Conservation (phyloP, 345 rosid genomes). For the Excoecaria agallocha region DNA sequence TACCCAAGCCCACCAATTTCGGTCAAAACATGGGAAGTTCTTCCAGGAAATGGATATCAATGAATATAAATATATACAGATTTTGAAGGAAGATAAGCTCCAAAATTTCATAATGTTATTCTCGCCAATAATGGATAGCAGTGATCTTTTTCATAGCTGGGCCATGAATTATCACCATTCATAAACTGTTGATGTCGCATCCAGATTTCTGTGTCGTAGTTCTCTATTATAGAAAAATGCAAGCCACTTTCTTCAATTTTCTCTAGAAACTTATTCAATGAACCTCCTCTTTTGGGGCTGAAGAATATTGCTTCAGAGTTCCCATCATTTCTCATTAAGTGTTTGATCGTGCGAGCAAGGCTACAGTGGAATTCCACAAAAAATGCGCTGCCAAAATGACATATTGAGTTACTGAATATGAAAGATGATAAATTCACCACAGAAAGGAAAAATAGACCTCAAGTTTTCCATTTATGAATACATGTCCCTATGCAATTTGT, state of each 20-base stretch:
- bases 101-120: constrained; percentile 39
- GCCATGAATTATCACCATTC: constrained; percentile 57
- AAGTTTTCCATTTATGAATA: neutral
- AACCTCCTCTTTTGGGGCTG: constrained; percentile 85
- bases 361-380: constrained; percentile 79
- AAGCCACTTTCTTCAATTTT: constrained; percentile 44
- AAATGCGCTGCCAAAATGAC: constrained; percentile 62
- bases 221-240: constrained; percentile 49
- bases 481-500: neutral
- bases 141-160: constrained; percentile 62
- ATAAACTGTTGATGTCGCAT: constrained; percentile 53
- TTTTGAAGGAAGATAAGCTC: constrained; percentile 5
- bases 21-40: constrained; percentile 1
- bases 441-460: constrained; percentile 16
- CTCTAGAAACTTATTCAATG: constrained; percentile 64
- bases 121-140: constrained; percentile 74
- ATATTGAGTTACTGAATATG: constrained; percentile 11
- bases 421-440: constrained; percentile 15
- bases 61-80: neutral
- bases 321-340: constrained; percentile 47
- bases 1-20: neutral
- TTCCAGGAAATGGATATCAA: neutral
- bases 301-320: constrained; percentile 67
- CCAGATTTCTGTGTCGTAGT: constrained; percentile 64
- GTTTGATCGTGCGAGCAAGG: constrained; percentile 52